Evolutionary conservation across 768 basidiomycete species (phyloP).

Genomic region (Lactarius tabidus): DNA sequence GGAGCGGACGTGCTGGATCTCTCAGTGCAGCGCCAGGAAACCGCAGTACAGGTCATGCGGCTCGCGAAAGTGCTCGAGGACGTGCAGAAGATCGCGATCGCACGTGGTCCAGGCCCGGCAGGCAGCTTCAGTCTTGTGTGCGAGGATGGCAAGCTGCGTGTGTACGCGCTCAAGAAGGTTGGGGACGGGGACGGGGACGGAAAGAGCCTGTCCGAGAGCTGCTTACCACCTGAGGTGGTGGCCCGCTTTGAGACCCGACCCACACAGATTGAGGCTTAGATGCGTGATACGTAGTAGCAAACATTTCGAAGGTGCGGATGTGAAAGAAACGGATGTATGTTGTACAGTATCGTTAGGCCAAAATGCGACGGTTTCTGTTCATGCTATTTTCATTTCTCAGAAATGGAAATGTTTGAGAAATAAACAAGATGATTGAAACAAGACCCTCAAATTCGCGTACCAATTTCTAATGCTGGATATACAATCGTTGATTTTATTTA

Average conservation of each 20-base stretch:
- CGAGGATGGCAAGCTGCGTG: slow-evolving; percentile 3
- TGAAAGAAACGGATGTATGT: neutral
- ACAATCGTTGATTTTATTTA: too few species aligned
- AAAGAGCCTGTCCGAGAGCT: neutral
- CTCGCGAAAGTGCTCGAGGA: slow-evolving; percentile 15
- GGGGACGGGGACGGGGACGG: neutral
- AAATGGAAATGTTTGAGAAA: too few species aligned
- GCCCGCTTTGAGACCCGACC: slow-evolving; percentile 1
- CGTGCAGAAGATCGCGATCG: slow-evolving; percentile 13
- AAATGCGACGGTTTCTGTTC: neutral
- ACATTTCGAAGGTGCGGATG: neutral
- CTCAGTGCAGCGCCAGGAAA: neutral
- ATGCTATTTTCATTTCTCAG: too few species aligned
- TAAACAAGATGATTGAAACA: too few species aligned
- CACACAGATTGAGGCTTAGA: neutral
- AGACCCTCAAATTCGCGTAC: too few species aligned
- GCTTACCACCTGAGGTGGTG: slow-evolving; percentile 10
- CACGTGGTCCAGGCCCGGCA: slow-evolving; percentile 9
- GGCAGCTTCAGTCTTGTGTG: slow-evolving; percentile 15
- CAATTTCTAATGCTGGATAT: too few species aligned
- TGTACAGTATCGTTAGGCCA: neutral
- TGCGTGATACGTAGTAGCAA: neutral
- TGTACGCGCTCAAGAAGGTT: neutral
- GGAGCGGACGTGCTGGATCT: neutral
- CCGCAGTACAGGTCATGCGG: slow-evolving; percentile 5